phyloP scores from a whole-genome alignment of 75 land plant genomes.

The Picea glauca region DNA sequence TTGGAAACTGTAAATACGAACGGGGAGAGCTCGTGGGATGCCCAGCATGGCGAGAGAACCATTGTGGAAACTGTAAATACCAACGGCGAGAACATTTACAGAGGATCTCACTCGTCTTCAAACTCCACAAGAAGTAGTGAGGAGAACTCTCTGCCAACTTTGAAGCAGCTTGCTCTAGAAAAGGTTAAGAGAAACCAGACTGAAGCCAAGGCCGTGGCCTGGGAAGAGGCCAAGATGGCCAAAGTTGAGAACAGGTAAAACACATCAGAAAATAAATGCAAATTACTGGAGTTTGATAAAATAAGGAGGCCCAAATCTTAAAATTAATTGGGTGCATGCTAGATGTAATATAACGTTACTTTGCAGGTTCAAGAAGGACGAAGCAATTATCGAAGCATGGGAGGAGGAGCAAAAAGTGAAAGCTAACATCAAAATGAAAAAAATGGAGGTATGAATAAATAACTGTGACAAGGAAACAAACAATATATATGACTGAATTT shows the following conservation, averaged over 20 bases:
- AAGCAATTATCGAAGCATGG: constrained; percentile 58
- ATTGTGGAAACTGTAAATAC: not conserved
- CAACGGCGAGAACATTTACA: no score
- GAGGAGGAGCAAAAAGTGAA: constrained; percentile 64
- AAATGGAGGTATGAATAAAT: constrained; percentile 27
- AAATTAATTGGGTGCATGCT: no score
- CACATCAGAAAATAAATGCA: no score
- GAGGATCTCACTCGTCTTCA: not conserved
- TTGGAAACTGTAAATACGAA: no score
- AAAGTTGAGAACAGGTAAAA: constrained; percentile 51
- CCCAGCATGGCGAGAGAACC: not conserved
- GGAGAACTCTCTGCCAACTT: not conserved
- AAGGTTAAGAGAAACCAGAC: constrained; percentile 64
- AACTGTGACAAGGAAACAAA: no score
- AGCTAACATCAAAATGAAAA: constrained; percentile 62
- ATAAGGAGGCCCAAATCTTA: no score
- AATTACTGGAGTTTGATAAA: no score
- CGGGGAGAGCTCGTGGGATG: not conserved
- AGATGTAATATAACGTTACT: no score
- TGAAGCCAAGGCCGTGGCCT: constrained; percentile 66
- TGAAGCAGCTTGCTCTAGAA: constrained; percentile 20
- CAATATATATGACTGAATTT: no score
- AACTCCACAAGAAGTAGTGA: not conserved
- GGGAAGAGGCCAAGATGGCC: constrained; percentile 67
- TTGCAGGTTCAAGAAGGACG: constrained; percentile 61